Evolutionary conservation across 768 basidiomycete species (phyloP), one percentile per base, ranked within the genome.

Genomic region (Russula sp.): DNA sequence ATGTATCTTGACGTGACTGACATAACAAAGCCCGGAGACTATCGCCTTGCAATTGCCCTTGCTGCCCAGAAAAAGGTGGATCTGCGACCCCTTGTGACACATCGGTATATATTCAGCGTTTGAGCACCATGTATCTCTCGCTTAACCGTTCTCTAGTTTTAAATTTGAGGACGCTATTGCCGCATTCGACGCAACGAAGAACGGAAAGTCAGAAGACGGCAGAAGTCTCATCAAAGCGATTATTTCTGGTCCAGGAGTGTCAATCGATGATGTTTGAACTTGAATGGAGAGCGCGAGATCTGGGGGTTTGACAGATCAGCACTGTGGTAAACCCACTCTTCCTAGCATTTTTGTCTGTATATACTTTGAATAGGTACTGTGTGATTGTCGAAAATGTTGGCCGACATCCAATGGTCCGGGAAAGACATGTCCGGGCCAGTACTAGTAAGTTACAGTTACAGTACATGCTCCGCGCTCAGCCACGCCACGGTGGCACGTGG

Each of bases 141-240:
- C 28, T 53, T 57, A 5, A 30, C 22, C 22, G 16, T 58, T 22
- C 18, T 58, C 62, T 71, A 88, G 89, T 22, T 93, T 83, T 76
- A 72, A 80, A 40, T 98, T 98, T 73, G 79, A 86, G 46, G 80
- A 94, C 14, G 92, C 94, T 54, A 75, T 83, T 26, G 78, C 79
- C 56, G 96, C 94, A 2, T 97, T 98, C 81, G 78, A 89, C 62
- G 85, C 88, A 16, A 97, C 90, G 42, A 83, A 85, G 63, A 74
- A 77, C 22, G 93, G 94, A 32, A 91, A 88, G 79, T 88, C 92
- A 54, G 79, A 83, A 59, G 91, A 98, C 72, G 95, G 94, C 53
- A 91, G 87, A 75, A 83, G 83, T 38, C 87, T 94, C 49, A 95
- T 96, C 72, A 96, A 97, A 76, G 87, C 84, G 38, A 87, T 96